phyloP scores from a whole-genome alignment of 2,329 filamentous ascomycete species.

The Epichloe bromicola region DNA sequence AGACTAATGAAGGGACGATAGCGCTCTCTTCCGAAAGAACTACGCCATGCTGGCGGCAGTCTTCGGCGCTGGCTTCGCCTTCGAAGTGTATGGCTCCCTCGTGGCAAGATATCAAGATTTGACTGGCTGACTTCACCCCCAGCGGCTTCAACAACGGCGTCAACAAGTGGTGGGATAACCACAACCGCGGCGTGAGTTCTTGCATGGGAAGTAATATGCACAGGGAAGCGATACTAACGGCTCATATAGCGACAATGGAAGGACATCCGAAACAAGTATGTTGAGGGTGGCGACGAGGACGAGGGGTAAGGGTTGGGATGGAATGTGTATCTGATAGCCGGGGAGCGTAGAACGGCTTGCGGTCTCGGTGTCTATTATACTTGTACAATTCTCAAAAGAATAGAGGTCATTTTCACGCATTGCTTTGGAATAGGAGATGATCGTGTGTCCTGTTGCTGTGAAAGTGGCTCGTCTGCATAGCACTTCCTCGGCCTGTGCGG shows the following conservation, averaged over 20 bases:
- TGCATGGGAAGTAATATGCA: background rate
- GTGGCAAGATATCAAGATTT: conserved; percentile 9
- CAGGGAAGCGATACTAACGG: conserved; percentile 14
- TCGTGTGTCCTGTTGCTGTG: background rate
- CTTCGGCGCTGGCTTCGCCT: conserved; percentile 77
- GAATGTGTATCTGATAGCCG: background rate
- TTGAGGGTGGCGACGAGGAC: conserved; percentile 56
- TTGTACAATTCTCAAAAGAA: conserved; percentile 21
- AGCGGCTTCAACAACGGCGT: conserved; percentile 75
- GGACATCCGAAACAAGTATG: conserved; percentile 87
- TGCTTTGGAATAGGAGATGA: background rate
- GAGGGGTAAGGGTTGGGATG: conserved; percentile 28
- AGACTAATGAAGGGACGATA: conserved; percentile 28
- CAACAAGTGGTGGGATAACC: conserved; percentile 77
- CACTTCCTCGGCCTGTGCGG: background rate
- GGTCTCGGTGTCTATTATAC: conserved; percentile 14
- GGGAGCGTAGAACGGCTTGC: conserved; percentile 9
- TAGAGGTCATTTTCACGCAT: conserved; percentile 10
- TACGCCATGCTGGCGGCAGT: conserved; percentile 75
- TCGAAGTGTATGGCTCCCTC: conserved; percentile 66
- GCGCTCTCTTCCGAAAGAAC: conserved; percentile 77
- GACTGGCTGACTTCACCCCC: conserved; percentile 19
- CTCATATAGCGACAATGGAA: conserved; percentile 86
- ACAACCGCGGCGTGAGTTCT: conserved; percentile 79
- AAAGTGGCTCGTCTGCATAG: background rate